Percentiles rank a stretch among this genome's conserved stretches.
Evolutionary conservation across 2,329 filamentous ascomycete species (phyloP).

Genomic region (Fusarium nematophilum): DNA sequence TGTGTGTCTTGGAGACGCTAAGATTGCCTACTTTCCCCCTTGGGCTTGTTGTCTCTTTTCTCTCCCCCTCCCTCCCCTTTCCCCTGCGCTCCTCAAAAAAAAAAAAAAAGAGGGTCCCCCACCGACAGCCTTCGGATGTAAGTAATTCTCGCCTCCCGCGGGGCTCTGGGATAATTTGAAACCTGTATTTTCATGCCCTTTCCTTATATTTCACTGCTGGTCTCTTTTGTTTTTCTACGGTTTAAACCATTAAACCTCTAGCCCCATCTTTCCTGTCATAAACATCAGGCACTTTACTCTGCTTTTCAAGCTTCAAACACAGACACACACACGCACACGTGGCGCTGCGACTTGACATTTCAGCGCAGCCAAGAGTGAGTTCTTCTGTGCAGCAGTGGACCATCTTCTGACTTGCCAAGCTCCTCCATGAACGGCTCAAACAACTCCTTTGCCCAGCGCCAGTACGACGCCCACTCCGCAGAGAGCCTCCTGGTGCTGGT

Average conservation of each 20-base stretch:
- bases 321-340: background rate
- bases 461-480: conserved; percentile 25
- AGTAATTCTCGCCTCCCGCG: conserved; percentile 8
- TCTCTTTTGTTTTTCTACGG: background rate
- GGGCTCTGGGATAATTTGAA: background rate
- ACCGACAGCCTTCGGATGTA: no score
- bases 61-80: conserved; percentile 2
- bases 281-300: no score
- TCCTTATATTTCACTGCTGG: background rate
- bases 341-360: no score
- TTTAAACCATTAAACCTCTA: background rate
- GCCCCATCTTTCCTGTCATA: background rate
- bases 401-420: background rate
- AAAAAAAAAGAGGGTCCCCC: no score
- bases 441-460: conserved; percentile 4
- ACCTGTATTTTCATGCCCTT: background rate
- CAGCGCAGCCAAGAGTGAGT: no score
- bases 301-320: background rate
- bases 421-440: conserved; percentile 23
- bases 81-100: background rate
- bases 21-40: background rate
- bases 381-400: no score
- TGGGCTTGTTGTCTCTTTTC: conserved; percentile 35
- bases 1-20: no score
- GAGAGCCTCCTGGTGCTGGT: conserved; percentile 26